phyloP scores from a whole-genome alignment of 352 stramenopile genomes.

The Pilasporangium apinafurcum region DNA sequence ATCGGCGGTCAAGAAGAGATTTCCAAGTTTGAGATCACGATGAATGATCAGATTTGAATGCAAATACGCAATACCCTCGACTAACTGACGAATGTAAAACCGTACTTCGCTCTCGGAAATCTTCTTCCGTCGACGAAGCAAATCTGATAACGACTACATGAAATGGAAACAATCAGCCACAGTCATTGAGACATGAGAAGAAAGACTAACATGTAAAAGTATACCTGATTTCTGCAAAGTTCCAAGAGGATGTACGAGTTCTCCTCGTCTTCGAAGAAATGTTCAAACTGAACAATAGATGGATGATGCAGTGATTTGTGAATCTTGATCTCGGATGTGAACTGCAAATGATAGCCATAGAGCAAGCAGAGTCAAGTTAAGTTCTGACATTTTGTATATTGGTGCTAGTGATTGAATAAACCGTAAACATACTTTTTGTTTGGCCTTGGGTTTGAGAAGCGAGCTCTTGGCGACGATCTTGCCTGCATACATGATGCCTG shows the following conservation, averaged over 20 bases:
- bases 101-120: slow-evolving; percentile 94
- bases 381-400: background rate
- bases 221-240: slow-evolving; percentile 92
- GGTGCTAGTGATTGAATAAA: too few relatives aligned
- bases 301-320: slow-evolving; percentile 94
- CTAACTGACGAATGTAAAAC: slow-evolving; percentile 89
- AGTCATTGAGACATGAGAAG: background rate
- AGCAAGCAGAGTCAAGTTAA: slow-evolving; percentile 22
- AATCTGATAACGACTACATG: slow-evolving; percentile 91
- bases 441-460: slow-evolving; percentile 94
- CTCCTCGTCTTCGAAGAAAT: slow-evolving; percentile 97
- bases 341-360: slow-evolving; percentile 22
- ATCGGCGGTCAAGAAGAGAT: slow-evolving; percentile 94
- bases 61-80: slow-evolving; percentile 94
- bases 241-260: slow-evolving; percentile 98
- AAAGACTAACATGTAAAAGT: background rate
- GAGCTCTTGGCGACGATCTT: slow-evolving; percentile 98
- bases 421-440: slow-evolving; percentile 97
- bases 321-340: slow-evolving; percentile 98
- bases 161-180: background rate
- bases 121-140: slow-evolving; percentile 92
- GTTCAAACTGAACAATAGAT: slow-evolving; percentile 96
- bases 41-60: slow-evolving; percentile 95
- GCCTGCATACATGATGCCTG: slow-evolving; percentile 90
- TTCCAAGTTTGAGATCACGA: slow-evolving; percentile 97